Conservation (phyloP, 768 basidiomycete species). For the Suillus brevipes region DNA sequence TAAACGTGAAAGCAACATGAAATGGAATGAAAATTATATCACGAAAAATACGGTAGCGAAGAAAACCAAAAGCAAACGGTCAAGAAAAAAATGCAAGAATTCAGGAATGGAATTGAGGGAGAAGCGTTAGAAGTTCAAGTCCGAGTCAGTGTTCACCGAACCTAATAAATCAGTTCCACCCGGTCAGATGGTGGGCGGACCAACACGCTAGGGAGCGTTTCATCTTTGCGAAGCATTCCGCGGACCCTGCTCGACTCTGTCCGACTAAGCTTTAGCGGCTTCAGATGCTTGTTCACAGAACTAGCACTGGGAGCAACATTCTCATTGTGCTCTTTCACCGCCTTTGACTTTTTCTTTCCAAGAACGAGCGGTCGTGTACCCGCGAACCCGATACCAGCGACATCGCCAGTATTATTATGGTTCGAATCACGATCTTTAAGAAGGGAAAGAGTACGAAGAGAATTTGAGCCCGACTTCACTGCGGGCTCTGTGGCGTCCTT, state of each 20-base stretch:
- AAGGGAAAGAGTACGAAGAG: constrained; percentile 61
- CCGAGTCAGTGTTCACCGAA: constrained; percentile 31
- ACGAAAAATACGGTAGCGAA: background rate
- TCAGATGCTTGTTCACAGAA: constrained; percentile 49
- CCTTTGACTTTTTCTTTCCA: constrained; percentile 52
- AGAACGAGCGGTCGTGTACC: constrained; percentile 57
- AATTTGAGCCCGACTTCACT: constrained; percentile 40
- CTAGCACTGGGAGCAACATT: constrained; percentile 33
- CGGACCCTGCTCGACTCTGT: constrained; percentile 66
- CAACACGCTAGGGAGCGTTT: constrained; percentile 60
- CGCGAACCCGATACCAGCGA: constrained; percentile 9
- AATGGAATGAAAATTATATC: background rate
- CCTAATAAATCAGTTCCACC: constrained; percentile 44
- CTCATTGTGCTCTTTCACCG: constrained; percentile 34
- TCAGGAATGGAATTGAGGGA: background rate
- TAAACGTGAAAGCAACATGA: constrained; percentile 1
- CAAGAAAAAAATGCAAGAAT: background rate
- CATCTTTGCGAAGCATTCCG: constrained; percentile 53
- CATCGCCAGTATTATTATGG: constrained; percentile 23
- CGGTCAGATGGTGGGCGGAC: constrained; percentile 62
- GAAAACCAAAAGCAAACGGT: constrained; percentile 9
- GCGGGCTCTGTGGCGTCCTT: constrained; percentile 26
- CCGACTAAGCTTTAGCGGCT: constrained; percentile 58
- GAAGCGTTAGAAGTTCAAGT: background rate
- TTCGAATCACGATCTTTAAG: constrained; percentile 58